phyloP scores from a whole-genome alignment of 352 stramenopile genomes.

The Phytopythium cucurbitacearum region DNA sequence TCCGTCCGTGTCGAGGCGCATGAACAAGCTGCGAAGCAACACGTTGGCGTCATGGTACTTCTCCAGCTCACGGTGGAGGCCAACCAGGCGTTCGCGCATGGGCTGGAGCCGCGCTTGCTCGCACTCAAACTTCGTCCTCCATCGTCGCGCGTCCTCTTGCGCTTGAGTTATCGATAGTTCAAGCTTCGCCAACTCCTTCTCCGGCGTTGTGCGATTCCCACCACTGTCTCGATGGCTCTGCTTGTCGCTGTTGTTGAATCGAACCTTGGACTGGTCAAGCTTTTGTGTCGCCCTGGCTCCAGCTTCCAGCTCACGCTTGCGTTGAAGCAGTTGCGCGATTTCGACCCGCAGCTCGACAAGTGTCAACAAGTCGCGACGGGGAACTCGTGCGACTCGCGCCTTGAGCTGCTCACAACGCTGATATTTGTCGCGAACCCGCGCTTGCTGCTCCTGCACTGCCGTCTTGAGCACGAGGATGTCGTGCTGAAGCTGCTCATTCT shows the following conservation, averaged over 20 bases:
- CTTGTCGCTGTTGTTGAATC: conserved; percentile 4
- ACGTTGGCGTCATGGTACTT: conserved; percentile 17
- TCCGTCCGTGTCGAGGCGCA: conserved; percentile 10
- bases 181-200: conserved; percentile 39
- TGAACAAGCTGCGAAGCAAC: conserved; percentile 26
- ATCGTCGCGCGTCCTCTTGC: conserved; percentile 37
- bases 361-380: conserved; percentile 38
- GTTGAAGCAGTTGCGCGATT: conserved; percentile 35
- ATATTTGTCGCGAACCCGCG: conserved; percentile 11
- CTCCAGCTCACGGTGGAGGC: conserved; percentile 20
- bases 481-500: conserved; percentile 29
- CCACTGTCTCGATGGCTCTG: not conserved
- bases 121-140: conserved; percentile 37
- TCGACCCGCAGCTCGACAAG: conserved; percentile 52
- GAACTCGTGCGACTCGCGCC: conserved; percentile 24
- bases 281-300: conserved; percentile 8
- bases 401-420: conserved; percentile 30
- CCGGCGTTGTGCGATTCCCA: conserved; percentile 21
- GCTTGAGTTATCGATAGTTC: conserved; percentile 24
- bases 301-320: conserved; percentile 40
- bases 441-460: conserved; percentile 18
- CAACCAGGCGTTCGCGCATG: conserved; percentile 23
- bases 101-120: conserved; percentile 40
- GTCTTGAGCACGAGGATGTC: conserved; percentile 31
- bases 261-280: not conserved